phyloP scores from a whole-genome alignment of 2,329 filamentous ascomycete species.

The Botrytis hyacinthi region DNA sequence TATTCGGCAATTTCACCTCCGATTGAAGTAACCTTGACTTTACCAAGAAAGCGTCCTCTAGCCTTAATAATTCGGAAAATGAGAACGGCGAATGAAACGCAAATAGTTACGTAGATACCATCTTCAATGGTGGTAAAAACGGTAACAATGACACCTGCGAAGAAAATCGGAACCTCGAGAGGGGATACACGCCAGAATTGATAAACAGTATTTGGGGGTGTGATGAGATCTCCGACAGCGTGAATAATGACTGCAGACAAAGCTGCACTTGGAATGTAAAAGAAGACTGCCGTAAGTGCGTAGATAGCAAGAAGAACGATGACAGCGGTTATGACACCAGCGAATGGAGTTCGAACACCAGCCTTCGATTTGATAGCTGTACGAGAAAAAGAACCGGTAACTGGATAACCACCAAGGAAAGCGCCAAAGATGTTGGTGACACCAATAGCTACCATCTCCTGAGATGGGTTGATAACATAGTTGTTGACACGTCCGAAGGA shows the following conservation, averaged over 20 bases:
- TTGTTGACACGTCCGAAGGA: conserved; percentile 96
- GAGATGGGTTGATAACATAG: conserved; percentile 91
- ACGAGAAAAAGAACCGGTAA: conserved; percentile 92
- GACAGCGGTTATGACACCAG: conserved; percentile 81
- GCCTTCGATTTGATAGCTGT: conserved; percentile 98
- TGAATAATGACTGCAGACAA: conserved; percentile 92
- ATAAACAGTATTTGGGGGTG: conserved; percentile 85
- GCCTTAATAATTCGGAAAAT: conserved; percentile 82
- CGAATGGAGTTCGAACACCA: conserved; percentile 86
- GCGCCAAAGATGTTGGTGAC: conserved; percentile 86
- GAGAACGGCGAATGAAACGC: conserved; percentile 71
- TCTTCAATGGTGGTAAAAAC: conserved; percentile 87
- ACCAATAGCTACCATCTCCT: conserved; percentile 93
- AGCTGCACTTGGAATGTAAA: conserved; percentile 80
- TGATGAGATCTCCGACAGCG: conserved; percentile 89
- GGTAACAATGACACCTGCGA: conserved; percentile 86
- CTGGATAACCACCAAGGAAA: conserved; percentile 87
- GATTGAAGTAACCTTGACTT: conserved; percentile 80
- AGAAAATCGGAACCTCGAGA: conserved; percentile 87
- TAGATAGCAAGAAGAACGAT: conserved; percentile 90
- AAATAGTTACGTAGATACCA: conserved; percentile 86
- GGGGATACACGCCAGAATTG: conserved; percentile 95
- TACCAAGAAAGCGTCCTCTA: conserved; percentile 78
- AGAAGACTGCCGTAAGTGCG: conserved; percentile 83
- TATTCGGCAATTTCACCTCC: conserved; percentile 47